Percentiles rank a stretch among this genome's conserved stretches.
phyloP scores from a whole-genome alignment of 2,329 filamentous ascomycete genomes.

The Pseudogymnoascus sp. region DNA sequence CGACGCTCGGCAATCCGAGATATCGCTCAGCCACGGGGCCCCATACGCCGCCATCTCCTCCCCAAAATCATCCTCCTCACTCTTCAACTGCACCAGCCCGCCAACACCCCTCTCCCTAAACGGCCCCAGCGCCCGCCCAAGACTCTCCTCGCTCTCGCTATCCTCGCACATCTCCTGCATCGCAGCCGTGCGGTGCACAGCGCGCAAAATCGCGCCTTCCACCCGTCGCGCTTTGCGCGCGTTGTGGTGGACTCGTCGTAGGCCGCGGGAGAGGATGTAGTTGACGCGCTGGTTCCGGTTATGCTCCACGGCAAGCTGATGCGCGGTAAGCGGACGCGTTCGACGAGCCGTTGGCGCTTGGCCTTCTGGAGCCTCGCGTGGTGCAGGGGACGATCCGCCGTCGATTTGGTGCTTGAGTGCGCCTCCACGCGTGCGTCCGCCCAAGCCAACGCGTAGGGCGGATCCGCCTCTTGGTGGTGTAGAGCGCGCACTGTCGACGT shows the following conservation, averaged over 20 bases:
- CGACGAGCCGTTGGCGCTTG: conserved; percentile 44
- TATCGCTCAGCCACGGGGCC: background rate
- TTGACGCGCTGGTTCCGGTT: conserved; percentile 75
- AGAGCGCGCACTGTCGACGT: conserved; percentile 45
- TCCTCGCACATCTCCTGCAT: conserved; percentile 52
- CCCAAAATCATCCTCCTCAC: conserved; percentile 66
- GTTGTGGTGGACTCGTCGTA: conserved; percentile 58
- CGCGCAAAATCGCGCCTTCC: conserved; percentile 60
- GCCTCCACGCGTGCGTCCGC: conserved; percentile 28
- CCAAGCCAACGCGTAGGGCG: conserved; percentile 26
- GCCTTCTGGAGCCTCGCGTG: conserved; percentile 29
- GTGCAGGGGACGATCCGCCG: conserved; percentile 48
- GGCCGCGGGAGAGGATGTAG: conserved; percentile 68
- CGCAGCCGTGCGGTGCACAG: conserved; percentile 55
- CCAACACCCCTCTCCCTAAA: conserved; percentile 53
- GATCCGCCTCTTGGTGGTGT: conserved; percentile 38
- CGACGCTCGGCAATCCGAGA: background rate
- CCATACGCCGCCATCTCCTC: conserved; percentile 64
- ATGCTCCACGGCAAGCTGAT: conserved; percentile 73
- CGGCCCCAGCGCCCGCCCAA: conserved; percentile 25
- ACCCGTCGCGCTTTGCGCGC: conserved; percentile 54
- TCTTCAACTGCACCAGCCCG: conserved; percentile 55
- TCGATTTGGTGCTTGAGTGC: conserved; percentile 55
- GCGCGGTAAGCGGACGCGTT: conserved; percentile 68
- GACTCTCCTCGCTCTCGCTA: conserved; percentile 51